Evolutionary conservation across 2,329 filamentous ascomycete genomes (phyloP).

Genomic region (Neopestalotiopsis sp.): DNA sequence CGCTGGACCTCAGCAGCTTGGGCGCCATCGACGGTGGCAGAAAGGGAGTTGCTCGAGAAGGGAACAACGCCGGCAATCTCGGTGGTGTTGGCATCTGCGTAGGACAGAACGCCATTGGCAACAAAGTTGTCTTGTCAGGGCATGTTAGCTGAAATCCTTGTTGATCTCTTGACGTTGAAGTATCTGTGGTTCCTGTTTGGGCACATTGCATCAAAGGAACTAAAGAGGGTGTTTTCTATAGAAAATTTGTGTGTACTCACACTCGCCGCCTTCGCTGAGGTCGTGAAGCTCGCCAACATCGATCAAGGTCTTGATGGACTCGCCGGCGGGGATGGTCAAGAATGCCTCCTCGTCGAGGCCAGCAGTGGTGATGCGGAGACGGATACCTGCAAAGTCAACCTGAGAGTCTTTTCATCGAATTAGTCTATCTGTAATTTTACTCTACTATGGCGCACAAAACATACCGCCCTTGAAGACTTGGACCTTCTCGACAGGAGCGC

Average conservation of each 20-base stretch:
- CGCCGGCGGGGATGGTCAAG: constrained; percentile 50
- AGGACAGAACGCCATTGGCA: constrained; percentile 61
- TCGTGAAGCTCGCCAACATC: constrained; percentile 63
- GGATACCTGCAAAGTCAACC: constrained; percentile 59
- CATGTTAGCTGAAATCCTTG: neutral
- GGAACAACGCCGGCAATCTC: constrained; percentile 59
- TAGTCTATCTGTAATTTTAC: neutral
- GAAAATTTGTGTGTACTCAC: neutral
- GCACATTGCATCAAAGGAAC: no score
- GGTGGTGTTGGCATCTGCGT: constrained; percentile 56
- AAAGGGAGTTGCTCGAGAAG: constrained; percentile 65
- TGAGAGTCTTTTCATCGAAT: constrained; percentile 41
- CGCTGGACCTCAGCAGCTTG: constrained; percentile 56
- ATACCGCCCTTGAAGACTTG: constrained; percentile 53
- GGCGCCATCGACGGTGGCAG: constrained; percentile 60
- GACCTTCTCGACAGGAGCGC: constrained; percentile 58
- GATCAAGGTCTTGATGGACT: constrained; percentile 58
- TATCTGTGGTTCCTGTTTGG: no score
- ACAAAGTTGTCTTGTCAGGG: constrained; percentile 51
- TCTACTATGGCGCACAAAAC: constrained; percentile 25
- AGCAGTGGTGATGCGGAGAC: constrained; percentile 51
- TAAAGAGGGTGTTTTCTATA: no score
- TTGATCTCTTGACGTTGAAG: no score
- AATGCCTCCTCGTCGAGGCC: constrained; percentile 55
- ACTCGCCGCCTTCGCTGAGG: constrained; percentile 55